phyloP scores from a whole-genome alignment of 805 yeast genomes.

The Kodamaea kaohsiungensis region DNA sequence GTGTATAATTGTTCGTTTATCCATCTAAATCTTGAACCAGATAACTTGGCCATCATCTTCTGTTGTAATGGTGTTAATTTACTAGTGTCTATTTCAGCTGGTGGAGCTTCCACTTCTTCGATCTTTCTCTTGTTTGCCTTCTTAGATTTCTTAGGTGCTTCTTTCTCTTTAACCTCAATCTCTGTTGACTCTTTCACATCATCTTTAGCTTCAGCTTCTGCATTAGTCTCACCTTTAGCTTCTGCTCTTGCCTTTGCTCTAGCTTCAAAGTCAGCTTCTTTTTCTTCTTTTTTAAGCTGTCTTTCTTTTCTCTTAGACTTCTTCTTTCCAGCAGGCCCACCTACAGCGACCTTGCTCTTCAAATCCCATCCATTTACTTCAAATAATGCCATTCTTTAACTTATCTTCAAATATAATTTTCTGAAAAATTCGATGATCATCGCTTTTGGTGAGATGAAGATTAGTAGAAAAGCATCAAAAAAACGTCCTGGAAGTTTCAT shows the following conservation, averaged over 20 bases:
- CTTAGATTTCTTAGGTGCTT: slow-evolving; percentile 14
- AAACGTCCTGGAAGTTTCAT: background rate
- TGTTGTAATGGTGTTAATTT: slow-evolving; percentile 85
- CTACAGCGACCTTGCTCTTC: slow-evolving; percentile 52
- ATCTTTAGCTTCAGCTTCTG: slow-evolving; percentile 24
- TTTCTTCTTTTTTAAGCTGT: slow-evolving; percentile 11
- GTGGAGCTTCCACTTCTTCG: slow-evolving; percentile 12
- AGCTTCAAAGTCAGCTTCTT: slow-evolving; percentile 10
- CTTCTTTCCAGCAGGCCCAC: slow-evolving; percentile 32
- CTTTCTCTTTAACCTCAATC: slow-evolving; percentile 21
- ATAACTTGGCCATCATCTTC: slow-evolving; percentile 91
- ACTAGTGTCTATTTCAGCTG: slow-evolving; percentile 21
- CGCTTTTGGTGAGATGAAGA: background rate
- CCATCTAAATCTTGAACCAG: slow-evolving; percentile 97
- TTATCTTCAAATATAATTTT: background rate
- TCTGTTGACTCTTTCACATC: no score
- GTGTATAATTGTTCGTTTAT: slow-evolving; percentile 97
- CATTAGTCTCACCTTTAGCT: background rate
- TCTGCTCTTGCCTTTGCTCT: slow-evolving; percentile 11
- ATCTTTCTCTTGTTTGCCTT: slow-evolving; percentile 22
- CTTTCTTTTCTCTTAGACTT: slow-evolving; percentile 25
- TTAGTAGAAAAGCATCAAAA: background rate
- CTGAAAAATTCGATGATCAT: slow-evolving; percentile 3
- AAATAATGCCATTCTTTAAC: slow-evolving; percentile 60
- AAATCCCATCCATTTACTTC: slow-evolving; percentile 84